Evolutionary conservation across 192 early-diverging fungal genomes (phyloP), one percentile per base, ranked within the genome.

Genomic region (Podila epicladia): DNA sequence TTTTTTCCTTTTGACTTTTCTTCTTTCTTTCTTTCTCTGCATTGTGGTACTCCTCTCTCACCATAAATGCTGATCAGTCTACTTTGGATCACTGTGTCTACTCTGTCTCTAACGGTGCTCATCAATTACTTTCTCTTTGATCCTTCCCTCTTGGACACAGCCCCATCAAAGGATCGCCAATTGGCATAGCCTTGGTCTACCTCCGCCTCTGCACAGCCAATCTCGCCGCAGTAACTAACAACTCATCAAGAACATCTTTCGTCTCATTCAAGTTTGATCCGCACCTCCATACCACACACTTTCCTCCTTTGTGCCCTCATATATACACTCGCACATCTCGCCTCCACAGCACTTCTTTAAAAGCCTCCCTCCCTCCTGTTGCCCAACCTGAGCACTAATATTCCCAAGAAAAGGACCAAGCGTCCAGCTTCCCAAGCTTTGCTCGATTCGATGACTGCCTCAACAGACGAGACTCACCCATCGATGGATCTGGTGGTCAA

Each of bases 321-420:
- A 15, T 45, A 37, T 11, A 45, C 41, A 45, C 41, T 45, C 22
- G 24, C 53, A 55, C n/a, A 26, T n/a, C 53, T 55, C n/a, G 2
- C 53, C 53, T 9, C 53, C 8, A 55, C 20, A 53, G 33, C 29
- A 15, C 9, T 57, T 31, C 45, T 24, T 19, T 12, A 37, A 19
- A 29, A 5, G 9, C 55, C 26, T 13, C n/a, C 64, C 32, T 4
- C 33, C 2, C 28, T 45, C 24, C 24, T 5, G 5, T 50, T 62
- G 69, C 71, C 66, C 67, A 80, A 67, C 71, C 71, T 80, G 71
- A 73, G 71, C 66, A 69, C 77, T 45, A 29, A 33, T 35, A 45
- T 70, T 22, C 58, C 58, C 13, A 71, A 78, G 41, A 78, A 78
- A 62, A 60, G 71, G 70, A 48, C 37, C 65, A 80, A 73, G 57